A percentile compares a stretch with the other conserved stretches of the same genome.
phyloP scores from a whole-genome alignment of 176 grass and related monocot genomes.

The Carex kokanica region DNA sequence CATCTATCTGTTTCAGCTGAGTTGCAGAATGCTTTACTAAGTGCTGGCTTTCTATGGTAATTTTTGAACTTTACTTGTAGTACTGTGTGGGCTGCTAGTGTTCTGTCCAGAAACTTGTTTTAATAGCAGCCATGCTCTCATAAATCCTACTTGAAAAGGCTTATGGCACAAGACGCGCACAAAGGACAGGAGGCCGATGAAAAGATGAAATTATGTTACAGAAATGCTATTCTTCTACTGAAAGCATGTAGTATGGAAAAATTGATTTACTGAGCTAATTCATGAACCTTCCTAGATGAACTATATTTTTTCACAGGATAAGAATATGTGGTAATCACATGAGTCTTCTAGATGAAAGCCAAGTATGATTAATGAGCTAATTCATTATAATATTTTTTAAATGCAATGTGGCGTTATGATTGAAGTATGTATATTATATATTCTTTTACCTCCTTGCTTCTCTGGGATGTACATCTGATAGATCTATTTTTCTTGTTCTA shows the following conservation, averaged over 20 bases:
- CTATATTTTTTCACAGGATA: neutral
- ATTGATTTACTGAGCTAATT: neutral
- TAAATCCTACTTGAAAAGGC: neutral
- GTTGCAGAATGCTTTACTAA: constrained; percentile 76
- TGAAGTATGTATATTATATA: neutral
- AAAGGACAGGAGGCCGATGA: neutral
- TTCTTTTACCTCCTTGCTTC: neutral
- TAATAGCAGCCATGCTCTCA: neutral
- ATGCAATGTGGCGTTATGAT: neutral
- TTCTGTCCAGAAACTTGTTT: neutral
- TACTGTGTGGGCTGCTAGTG: neutral
- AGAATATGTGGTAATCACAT: neutral
- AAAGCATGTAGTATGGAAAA: neutral
- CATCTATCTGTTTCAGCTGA: constrained; percentile 75
- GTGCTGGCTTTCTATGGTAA: constrained; percentile 92
- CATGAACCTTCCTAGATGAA: neutral
- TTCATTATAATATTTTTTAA: neutral
- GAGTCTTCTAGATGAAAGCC: neutral
- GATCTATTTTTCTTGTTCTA: neutral
- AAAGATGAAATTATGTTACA: constrained; percentile 1
- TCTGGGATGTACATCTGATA: neutral
- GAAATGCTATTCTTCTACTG: neutral
- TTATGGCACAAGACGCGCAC: neutral
- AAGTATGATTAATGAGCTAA: constrained; percentile 6
- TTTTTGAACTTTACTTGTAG: neutral